Evolutionary conservation across 129 eudicot species (phyloP), one percentile per base, ranked within the genome.

Genomic region (Helianthus tuberosus): DNA sequence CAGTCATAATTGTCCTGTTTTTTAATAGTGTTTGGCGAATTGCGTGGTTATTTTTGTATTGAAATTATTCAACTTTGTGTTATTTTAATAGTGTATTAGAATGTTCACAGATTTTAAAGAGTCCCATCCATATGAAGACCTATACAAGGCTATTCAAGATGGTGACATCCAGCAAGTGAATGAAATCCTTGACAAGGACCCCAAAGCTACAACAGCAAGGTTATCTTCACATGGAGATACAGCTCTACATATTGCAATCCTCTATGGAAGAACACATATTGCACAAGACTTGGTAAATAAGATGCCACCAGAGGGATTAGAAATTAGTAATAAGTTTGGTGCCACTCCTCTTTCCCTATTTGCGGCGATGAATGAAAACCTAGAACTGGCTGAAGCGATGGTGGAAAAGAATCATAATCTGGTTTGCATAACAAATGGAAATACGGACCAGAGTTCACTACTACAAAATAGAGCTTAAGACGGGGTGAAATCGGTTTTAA

Each of bases 171-270:
- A 48, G 7, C n/a, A 25, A 12, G 74, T 65, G 57, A 39, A 36
- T 3, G 66, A 61, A 0, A 54, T 85, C 52, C 75, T 85, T 20
- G 32, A 17, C 8, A 25, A 47, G 0, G 27, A 75, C 1, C 79
- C 74, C 0, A 2, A 67, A 60, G 86, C 77, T 4, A 10, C 64
- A 6, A 75, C 39, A 65, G 69, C 77, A 20, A 72, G 61, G 0
- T 20, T 85, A 38, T 75, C 89, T 25, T 72, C 75, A 15, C 86
- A 82, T 46, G 59, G 72, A 38, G 86, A 85, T 53, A 85, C 82
- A 16, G 73, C 84, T 47, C 86, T 82, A 14, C 86, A 85, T 77
- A 57, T 79, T 54, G 86, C 89, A 13, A 72, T 85, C 36, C 73
- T 82, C 20, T 68, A 79, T 3, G 86, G 84, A 51, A 82, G 75